Conservation (phyloP, 352 stramenopile genomes). For the Pythium coloratum region DNA sequence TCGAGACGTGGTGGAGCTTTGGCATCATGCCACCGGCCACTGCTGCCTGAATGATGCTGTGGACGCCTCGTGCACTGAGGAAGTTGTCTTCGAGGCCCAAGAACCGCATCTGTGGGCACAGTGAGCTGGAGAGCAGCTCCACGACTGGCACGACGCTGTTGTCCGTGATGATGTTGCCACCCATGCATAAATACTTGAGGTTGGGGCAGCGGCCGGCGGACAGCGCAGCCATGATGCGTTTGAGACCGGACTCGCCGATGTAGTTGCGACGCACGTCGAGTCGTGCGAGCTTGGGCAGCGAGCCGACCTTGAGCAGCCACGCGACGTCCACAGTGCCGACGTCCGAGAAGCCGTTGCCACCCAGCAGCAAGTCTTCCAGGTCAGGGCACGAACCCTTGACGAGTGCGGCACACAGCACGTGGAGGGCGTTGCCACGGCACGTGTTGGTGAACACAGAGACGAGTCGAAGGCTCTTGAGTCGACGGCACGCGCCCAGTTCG, state of each 20-base stretch:
- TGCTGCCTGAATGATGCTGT: slow-evolving; percentile 75
- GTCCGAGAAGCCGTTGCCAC: slow-evolving; percentile 77
- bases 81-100: slow-evolving; percentile 83
- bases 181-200: slow-evolving; percentile 85
- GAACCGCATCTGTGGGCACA: slow-evolving; percentile 77
- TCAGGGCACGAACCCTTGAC: slow-evolving; percentile 64
- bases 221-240: slow-evolving; percentile 69
- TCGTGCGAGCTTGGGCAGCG: slow-evolving; percentile 61
- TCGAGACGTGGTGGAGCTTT: slow-evolving; percentile 77
- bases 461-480: slow-evolving; percentile 54
- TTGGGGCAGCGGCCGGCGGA: slow-evolving; percentile 44
- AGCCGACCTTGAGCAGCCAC: slow-evolving; percentile 63
- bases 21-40: slow-evolving; percentile 81
- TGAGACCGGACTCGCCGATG: slow-evolving; percentile 74
- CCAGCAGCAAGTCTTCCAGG: slow-evolving; percentile 64
- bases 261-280: slow-evolving; percentile 83
- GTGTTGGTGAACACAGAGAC: slow-evolving; percentile 84
- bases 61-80: slow-evolving; percentile 67
- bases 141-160: slow-evolving; percentile 74
- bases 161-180: slow-evolving; percentile 85
- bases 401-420: slow-evolving; percentile 62
- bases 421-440: slow-evolving; percentile 66
- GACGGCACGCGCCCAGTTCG: slow-evolving; percentile 54
- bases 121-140: slow-evolving; percentile 53
- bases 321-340: slow-evolving; percentile 73